Base-by-base conservation (phyloP, 176 grass and related monocot genomes). In the Carex littledalei region DNA sequence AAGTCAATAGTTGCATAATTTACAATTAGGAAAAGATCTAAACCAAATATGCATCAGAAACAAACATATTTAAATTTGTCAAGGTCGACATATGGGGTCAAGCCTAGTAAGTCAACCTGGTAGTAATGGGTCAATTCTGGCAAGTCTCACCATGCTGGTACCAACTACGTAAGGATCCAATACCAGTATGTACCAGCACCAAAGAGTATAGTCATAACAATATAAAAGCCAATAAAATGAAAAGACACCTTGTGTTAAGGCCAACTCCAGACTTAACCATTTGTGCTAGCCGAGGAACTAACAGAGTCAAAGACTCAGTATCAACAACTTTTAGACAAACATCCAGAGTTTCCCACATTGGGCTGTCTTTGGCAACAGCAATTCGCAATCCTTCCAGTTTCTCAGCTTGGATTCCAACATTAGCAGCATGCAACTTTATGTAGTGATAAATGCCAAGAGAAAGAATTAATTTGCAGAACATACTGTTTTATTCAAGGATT, bases 331-430 rank as follows among this genome's bases (percentile, higher is more conserved):
- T 94, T 81, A 98, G 80, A 87, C 95, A 98, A 39, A 98, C 78
- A 91, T 98, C 92, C 76, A 98, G 95, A 45, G 95, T 98, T 94
- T 94, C 95, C 95, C 95, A 98, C 95, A 98, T 98, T 54, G 95
- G 95, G 87, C 92, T 94, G 87, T 98, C 95, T 94, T 94, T 98
- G 80, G 95, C 91, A 69, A 98, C 92, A 86, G 95, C 92, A 84
- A 98, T 87, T 84, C 92, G 91, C 69, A 94, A 88, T 41, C 87
- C 91, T 84, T 98, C 95, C 81, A 98, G 85, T 89, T 94, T 98
- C 80, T 98, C 92, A 24, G 89, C 87, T 93, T 93, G 91, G 45
- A 98, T 92, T 86, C 95, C 95, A 87, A 58, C 95, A 81, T 91
- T 98, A 72, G 85, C 87, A 88, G 95, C 95, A 87, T 98, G 92